Evolutionary conservation across 108 stramenopile species (phyloP).

Genomic region (Nannochloropsis salina): DNA sequence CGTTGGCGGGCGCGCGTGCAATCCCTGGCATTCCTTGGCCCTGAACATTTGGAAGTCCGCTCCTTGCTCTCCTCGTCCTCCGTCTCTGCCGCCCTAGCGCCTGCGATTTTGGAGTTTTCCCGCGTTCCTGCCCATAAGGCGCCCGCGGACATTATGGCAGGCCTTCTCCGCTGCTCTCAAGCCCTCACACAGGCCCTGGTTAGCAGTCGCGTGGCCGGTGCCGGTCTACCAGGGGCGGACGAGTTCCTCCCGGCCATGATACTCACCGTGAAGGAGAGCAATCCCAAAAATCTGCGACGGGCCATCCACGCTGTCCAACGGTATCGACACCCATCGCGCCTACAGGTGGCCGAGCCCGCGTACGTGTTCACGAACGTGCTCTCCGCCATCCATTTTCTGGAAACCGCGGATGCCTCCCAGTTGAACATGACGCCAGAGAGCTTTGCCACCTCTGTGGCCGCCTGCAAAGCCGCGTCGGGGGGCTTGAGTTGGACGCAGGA

Average conservation of each 20-base stretch:
- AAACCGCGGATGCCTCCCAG: neutral
- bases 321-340: neutral
- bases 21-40: neutral
- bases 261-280: neutral
- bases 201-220: neutral
- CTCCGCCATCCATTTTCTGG: constrained; percentile 1
- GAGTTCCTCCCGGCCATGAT: constrained; percentile 1
- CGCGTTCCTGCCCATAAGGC: neutral
- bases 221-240: constrained; percentile 6
- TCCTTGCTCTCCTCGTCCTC: neutral
- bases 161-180: neutral
- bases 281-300: neutral
- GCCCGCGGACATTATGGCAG: neutral
- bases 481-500: too few relatives aligned
- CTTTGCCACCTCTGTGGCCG: neutral
- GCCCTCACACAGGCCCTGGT: neutral
- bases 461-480: neutral
- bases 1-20: neutral
- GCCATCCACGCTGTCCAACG: neutral
- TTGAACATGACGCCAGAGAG: constrained; percentile 17
- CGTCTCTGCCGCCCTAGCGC: neutral
- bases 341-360: neutral
- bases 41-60: constrained; percentile 8
- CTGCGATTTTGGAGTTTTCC: neutral
- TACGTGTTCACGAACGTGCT: constrained; percentile 18